A percentile compares a stretch with the other conserved stretches of the same genome.
Evolutionary conservation across 2,329 filamentous ascomycete species (phyloP).

Genomic region (Lachnellula suecica): DNA sequence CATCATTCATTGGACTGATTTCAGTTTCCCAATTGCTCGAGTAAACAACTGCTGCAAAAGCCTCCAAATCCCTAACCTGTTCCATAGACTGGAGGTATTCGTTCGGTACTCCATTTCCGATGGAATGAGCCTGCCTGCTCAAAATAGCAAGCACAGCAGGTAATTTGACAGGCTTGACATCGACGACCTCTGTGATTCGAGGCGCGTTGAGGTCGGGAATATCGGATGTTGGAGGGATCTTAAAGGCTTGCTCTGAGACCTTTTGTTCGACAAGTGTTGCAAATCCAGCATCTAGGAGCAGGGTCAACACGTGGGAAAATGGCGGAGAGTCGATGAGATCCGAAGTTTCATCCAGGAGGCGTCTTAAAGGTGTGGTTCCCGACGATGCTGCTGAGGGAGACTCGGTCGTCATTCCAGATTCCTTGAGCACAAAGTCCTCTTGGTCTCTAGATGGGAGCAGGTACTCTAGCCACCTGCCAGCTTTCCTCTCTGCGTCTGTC

Average conservation of each 20-base stretch:
- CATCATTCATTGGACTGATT: conserved; percentile 41
- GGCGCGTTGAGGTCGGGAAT: conserved; percentile 21
- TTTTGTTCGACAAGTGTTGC: conserved; percentile 80
- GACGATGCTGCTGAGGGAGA: conserved; percentile 35
- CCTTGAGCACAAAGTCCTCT: conserved; percentile 80
- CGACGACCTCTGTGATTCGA: conserved; percentile 51
- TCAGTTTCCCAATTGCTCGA: conserved; percentile 78
- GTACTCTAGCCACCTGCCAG: conserved; percentile 69
- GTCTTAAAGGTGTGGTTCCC: conserved; percentile 62
- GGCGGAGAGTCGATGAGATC: conserved; percentile 93
- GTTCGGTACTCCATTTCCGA: conserved; percentile 75
- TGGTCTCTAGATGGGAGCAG: conserved; percentile 77
- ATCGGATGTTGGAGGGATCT: conserved; percentile 45
- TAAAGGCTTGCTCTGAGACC: conserved; percentile 76
- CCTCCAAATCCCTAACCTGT: conserved; percentile 71
- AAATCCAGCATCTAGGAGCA: conserved; percentile 85
- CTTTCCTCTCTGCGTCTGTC: conserved; percentile 61
- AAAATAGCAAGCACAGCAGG: conserved; percentile 89
- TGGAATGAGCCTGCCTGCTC: conserved; percentile 85
- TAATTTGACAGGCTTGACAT: conserved; percentile 63
- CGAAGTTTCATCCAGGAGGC: conserved; percentile 90
- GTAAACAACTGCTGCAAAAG: conserved; percentile 84
- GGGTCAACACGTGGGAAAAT: conserved; percentile 82
- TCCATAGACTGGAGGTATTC: conserved; percentile 76
- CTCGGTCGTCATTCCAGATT: conserved; percentile 74